Base-by-base conservation (phyloP, 148 eudicot species). In the Vaccinium vitisidaea region DNA sequence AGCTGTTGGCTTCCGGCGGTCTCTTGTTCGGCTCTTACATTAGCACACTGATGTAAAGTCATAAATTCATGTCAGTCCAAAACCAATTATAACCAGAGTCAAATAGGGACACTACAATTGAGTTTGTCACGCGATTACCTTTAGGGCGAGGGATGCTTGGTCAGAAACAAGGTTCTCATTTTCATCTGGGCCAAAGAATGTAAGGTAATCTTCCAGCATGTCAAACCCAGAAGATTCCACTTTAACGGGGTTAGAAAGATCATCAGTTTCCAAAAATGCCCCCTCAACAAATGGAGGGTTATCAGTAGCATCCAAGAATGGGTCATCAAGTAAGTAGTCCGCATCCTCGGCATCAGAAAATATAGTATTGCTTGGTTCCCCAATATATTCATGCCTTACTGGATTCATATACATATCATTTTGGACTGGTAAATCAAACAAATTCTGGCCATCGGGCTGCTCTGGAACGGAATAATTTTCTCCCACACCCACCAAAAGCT, bases 341-440 rank as follows among this genome's bases (percentile, higher is more conserved):
- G 70, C 82, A 75, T 92, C 89, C 79, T 5, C 46, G 6, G 46
- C 46, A 43, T 75, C 91, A 67, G 88, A 89, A 71, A 83, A 83
- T 19, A n/a, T 8, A 19, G 85, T 84, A 85, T 87, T 86, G 84
- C 88, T 91, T 48, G 92, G 84, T 85, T 89, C 93, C 86, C 88
- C 87, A 88, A 85, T 82, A 85, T 90, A 91, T 86, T 93, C 94
- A 82, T 89, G 93, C 86, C 90, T 97, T 83, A 90, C 91, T 36
- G 83, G 73, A 36, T 80, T 89, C 19, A 79, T 36, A 80, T 80
- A 91, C 82, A 78, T 77, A 53, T 83, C 86, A 46, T 53, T 83
- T 85, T 89, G 90, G 67, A 83, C 84, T 59, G 89, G 92, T 80
- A 90, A 73, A 83, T 88, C 84, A 81, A 86, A 89, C 10, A 88